These are phyloP conservation scores for Lachnellula occidentalis DNA, from an alignment of 2,329 filamentous ascomycete species.

Conservation along the genomic window DNA sequence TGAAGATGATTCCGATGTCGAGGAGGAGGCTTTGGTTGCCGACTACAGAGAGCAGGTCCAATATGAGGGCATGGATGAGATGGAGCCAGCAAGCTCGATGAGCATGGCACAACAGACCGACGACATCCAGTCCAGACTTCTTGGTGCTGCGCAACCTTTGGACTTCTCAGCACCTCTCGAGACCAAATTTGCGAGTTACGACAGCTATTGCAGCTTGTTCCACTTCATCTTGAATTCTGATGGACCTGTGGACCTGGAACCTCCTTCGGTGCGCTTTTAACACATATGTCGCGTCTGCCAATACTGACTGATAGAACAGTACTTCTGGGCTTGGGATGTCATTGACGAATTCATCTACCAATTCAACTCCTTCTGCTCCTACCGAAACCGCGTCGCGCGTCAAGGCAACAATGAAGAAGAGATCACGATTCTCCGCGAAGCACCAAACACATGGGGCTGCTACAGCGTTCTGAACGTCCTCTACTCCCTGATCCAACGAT, in stretches of 20 bases:
- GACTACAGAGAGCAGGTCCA: conserved; percentile 96
- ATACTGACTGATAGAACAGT: conserved; percentile 47
- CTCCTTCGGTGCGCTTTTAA: conserved; percentile 72
- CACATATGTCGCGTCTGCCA: neutral
- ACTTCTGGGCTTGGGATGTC: conserved; percentile 99
- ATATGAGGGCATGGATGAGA: conserved; percentile 79
- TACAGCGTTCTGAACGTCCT: conserved; percentile 99
- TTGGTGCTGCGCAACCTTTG: conserved; percentile 86
- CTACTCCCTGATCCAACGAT: conserved; percentile 97
- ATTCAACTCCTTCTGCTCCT: conserved; percentile 98
- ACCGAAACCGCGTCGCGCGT: conserved; percentile 85
- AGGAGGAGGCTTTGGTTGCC: conserved; percentile 92
- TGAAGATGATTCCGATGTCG: conserved; percentile 84
- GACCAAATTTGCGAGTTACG: conserved; percentile 97
- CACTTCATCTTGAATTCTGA: conserved; percentile 99
- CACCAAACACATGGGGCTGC: conserved; percentile 98
- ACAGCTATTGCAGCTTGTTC: conserved; percentile 98
- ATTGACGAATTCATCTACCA: conserved; percentile 99
- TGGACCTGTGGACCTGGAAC: conserved; percentile 94
- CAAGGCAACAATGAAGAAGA: conserved; percentile 85
- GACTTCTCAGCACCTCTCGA: conserved; percentile 95
- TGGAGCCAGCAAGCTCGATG: conserved; percentile 68
- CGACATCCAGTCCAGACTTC: conserved; percentile 88
- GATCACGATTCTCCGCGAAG: conserved; percentile 83
- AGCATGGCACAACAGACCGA: conserved; percentile 71